Conservation (phyloP, 257 asterid genomes). For the Marsdenia floribunda region DNA sequence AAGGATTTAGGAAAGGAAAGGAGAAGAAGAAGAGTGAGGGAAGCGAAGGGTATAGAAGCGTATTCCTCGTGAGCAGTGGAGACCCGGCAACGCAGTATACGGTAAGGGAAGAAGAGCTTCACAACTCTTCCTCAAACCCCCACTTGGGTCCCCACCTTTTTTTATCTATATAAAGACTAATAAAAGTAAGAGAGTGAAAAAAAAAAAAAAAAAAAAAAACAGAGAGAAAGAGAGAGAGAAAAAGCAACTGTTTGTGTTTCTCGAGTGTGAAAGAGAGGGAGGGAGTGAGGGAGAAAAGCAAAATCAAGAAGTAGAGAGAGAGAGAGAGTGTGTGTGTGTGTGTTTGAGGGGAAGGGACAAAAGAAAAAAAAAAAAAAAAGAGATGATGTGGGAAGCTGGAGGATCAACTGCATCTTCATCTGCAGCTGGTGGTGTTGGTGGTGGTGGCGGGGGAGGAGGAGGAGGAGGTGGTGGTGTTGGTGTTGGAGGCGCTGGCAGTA, state of each 20-base stretch:
- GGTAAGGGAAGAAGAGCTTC: constrained; percentile 14
- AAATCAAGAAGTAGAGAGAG: constrained; percentile 7
- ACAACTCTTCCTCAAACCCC: neutral
- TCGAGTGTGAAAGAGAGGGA: neutral
- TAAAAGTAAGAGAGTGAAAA: neutral
- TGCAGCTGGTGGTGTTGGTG: constrained; percentile 38
- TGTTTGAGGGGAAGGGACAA: too few relatives aligned
- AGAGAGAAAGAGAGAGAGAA: constrained; percentile 9
- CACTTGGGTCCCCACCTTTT: constrained; percentile 20
- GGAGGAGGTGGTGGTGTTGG: constrained; percentile 16
- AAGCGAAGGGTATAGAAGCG: constrained; percentile 20
- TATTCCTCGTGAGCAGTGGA: constrained; percentile 54
- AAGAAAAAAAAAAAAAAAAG: neutral
- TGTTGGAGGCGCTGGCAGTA: constrained; percentile 10
- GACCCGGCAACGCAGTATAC: constrained; percentile 36
- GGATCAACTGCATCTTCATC: constrained; percentile 60
- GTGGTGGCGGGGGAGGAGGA: too few relatives aligned
- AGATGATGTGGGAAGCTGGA: constrained; percentile 92
- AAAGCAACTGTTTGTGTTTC: constrained; percentile 14
- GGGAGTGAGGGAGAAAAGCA: neutral
- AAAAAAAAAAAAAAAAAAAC: neutral
- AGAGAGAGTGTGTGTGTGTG: neutral
- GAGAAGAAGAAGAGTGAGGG: constrained; percentile 20
- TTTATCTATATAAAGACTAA: neutral
- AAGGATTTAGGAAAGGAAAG: neutral